Conservation (phyloP, 495 filamentous ascomycete species). For the Penicillium atrosanguineum region DNA sequence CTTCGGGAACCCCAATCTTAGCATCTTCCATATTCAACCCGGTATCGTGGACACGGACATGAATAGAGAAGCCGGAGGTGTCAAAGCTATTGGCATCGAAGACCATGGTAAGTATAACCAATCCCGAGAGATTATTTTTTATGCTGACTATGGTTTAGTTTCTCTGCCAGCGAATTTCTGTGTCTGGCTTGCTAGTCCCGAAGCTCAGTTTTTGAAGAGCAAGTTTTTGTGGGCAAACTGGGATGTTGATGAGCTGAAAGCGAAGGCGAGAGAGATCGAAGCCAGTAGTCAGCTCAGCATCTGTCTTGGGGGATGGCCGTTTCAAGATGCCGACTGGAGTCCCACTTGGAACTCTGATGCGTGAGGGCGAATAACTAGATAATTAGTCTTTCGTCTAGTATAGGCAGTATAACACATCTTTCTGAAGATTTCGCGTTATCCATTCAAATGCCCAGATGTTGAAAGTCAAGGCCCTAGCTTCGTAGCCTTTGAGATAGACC, state of each 20-base stretch:
- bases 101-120: conserved; percentile 37
- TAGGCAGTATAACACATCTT: too few species aligned
- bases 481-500: too few species aligned
- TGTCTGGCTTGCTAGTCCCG: conserved; percentile 40
- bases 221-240: conserved; percentile 45
- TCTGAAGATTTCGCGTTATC: too few species aligned
- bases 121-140: not conserved
- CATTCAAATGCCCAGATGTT: too few species aligned
- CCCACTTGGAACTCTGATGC: too few species aligned
- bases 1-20: conserved; percentile 32
- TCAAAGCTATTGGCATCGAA: conserved; percentile 28
- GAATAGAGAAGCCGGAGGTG: conserved; percentile 34
- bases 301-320: conserved; percentile 11
- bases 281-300: not conserved
- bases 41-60: conserved; percentile 43
- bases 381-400: too few species aligned
- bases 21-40: conserved; percentile 48
- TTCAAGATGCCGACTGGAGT: not conserved
- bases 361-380: not conserved
- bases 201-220: conserved; percentile 46
- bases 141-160: conserved; percentile 11
- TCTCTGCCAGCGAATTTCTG: conserved; percentile 22
- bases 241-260: conserved; percentile 53
- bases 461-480: too few species aligned
- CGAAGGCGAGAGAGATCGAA: conserved; percentile 50